phyloP scores from a whole-genome alignment of 345 rosid species.

The Dipteronia dyeriana region DNA sequence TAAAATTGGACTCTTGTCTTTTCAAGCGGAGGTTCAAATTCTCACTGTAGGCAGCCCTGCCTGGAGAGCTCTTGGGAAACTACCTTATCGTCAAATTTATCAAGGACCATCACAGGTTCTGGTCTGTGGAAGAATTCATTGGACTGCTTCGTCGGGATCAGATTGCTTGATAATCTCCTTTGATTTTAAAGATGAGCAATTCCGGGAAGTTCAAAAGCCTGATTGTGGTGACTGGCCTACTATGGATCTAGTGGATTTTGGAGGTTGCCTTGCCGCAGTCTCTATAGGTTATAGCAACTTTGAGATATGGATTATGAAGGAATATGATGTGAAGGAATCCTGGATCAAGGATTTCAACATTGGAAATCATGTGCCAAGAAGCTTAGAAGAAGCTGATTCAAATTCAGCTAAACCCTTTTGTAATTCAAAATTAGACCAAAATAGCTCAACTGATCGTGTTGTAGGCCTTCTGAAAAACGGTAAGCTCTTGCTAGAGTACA shows the following conservation, averaged over 20 bases:
- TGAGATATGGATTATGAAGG: constrained; percentile 27
- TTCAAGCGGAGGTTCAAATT: constrained; percentile 40
- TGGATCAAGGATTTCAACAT: too few species aligned
- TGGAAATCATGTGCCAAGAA: too few species aligned
- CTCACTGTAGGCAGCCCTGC: constrained; percentile 29
- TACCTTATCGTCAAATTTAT: neutral
- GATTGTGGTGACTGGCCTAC: neutral
- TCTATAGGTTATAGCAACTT: neutral
- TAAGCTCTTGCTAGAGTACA: constrained; percentile 73
- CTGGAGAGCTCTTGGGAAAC: constrained; percentile 32
- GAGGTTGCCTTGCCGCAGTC: constrained; percentile 29
- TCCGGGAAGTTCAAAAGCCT: constrained; percentile 20
- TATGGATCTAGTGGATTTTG: constrained; percentile 8
- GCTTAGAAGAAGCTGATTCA: too few species aligned
- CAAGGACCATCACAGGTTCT: constrained; percentile 12
- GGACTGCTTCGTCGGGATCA: constrained; percentile 17
- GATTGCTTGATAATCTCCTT: constrained; percentile 17
- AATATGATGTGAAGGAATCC: constrained; percentile 38
- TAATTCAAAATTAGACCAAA: neutral
- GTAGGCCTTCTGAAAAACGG: constrained; percentile 60
- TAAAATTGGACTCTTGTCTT: neutral
- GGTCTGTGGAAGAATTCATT: constrained; percentile 33
- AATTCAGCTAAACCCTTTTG: neutral
- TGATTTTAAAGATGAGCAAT: constrained; percentile 26
- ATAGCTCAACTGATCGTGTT: constrained; percentile 33